Percentiles rank a stretch among this genome's conserved stretches.
Evolutionary conservation across 768 basidiomycete genomes (phyloP).

Genomic region (Kwoniella bestiolae): DNA sequence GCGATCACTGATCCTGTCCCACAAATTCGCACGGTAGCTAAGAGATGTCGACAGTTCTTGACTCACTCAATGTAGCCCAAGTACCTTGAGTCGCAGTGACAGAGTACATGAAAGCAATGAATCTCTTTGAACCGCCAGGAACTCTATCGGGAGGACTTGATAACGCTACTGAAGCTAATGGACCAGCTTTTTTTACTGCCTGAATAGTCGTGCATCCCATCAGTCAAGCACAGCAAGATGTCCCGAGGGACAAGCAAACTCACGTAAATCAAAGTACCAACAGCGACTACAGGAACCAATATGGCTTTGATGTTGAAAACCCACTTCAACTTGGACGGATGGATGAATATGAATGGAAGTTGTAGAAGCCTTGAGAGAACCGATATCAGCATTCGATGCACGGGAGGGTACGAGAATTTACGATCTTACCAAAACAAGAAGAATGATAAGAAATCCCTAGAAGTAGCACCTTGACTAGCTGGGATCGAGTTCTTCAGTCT

Average conservation of each 20-base stretch:
- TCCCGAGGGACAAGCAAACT: background rate
- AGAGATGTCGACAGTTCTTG: too few relatives aligned
- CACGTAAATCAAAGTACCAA: constrained; percentile 46
- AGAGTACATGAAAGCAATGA: constrained; percentile 39
- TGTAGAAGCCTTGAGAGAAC: constrained; percentile 43
- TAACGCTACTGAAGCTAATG: constrained; percentile 28
- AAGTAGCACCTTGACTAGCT: constrained; percentile 41
- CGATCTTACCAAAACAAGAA: constrained; percentile 48
- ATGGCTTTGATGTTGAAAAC: constrained; percentile 49
- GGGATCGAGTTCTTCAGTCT: constrained; percentile 43
- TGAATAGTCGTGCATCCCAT: background rate
- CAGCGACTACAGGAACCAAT: constrained; percentile 34
- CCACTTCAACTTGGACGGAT: constrained; percentile 40
- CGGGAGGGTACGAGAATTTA: too few relatives aligned
- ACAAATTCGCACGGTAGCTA: too few relatives aligned
- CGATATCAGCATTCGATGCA: too few relatives aligned
- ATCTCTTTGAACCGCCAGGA: constrained; percentile 32
- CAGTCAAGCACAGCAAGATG: too few relatives aligned
- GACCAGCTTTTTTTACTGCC: constrained; percentile 34
- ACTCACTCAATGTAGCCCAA: constrained; percentile 41
- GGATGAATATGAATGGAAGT: constrained; percentile 48
- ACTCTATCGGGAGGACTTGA: constrained; percentile 32
- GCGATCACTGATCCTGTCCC: background rate
- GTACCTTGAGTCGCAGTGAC: constrained; percentile 41
- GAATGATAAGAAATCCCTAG: constrained; percentile 48